These are phyloP conservation scores for Kalmusia sp. DNA, from an alignment of 2,329 filamentous ascomycete genomes.

Conservation along the genomic window DNA sequence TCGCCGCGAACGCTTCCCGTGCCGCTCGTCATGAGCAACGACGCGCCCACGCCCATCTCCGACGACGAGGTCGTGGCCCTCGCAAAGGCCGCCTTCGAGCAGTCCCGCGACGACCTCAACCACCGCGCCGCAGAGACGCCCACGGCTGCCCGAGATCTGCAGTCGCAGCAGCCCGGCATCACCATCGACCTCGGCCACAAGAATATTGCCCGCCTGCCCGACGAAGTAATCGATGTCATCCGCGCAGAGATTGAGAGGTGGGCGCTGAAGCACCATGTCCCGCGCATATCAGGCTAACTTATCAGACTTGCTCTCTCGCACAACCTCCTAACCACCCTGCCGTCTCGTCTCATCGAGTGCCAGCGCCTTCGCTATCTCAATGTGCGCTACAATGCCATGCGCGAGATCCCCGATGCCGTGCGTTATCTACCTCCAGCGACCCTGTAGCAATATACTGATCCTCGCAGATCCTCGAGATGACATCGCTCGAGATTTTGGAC, in stretches of 20 bases:
- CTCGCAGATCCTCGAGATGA: slow-evolving; percentile 79
- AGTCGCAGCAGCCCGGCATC: slow-evolving; percentile 69
- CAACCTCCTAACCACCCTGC: slow-evolving; percentile 75
- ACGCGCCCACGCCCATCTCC: slow-evolving; percentile 57
- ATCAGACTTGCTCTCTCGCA: slow-evolving; percentile 80
- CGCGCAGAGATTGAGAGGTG: slow-evolving; percentile 77
- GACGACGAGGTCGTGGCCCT: slow-evolving; percentile 70
- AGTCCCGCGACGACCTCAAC: slow-evolving; percentile 70
- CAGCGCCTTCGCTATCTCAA: slow-evolving; percentile 81
- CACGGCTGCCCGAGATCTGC: slow-evolving; percentile 62
- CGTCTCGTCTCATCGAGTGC: slow-evolving; percentile 75
- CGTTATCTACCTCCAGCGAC: slow-evolving; percentile 36
- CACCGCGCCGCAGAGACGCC: slow-evolving; percentile 60
- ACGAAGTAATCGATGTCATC: slow-evolving; percentile 77
- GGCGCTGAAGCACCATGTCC: slow-evolving; percentile 6
- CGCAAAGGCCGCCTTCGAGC: slow-evolving; percentile 71
- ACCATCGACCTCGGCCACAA: slow-evolving; percentile 81
- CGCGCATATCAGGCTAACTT: slow-evolving; percentile 21
- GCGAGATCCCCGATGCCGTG: slow-evolving; percentile 70
- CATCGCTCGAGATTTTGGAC: slow-evolving; percentile 89
- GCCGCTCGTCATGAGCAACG: slow-evolving; percentile 45
- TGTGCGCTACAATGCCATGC: slow-evolving; percentile 76
- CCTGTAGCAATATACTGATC: slow-evolving; percentile 14
- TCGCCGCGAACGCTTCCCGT: slow-evolving; percentile 5
- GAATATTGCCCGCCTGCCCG: slow-evolving; percentile 73